phyloP scores from a whole-genome alignment of 1,139 yeast species.

The Geotrichum europaeum region DNA sequence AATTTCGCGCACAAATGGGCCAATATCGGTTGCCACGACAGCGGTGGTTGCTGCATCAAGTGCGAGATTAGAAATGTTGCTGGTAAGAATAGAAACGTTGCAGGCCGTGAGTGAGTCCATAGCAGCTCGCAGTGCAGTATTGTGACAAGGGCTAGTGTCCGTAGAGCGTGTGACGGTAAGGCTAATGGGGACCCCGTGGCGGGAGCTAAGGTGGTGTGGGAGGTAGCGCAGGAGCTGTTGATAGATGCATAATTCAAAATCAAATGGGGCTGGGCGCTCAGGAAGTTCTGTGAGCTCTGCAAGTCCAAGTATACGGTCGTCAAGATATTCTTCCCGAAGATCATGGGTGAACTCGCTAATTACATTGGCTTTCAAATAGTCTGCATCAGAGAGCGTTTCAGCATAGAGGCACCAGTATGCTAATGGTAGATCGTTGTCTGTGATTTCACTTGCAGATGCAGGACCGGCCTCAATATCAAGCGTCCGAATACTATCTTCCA shows the following conservation, averaged over 20 bases:
- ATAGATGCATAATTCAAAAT: conserved; percentile 20
- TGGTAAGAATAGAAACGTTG: not conserved
- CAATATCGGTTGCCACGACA: conserved; percentile 24
- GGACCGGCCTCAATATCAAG: not conserved
- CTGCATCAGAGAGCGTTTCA: conserved; percentile 21
- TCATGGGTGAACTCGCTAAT: conserved; percentile 16
- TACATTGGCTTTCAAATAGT: conserved; percentile 18
- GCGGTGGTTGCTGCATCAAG: conserved; percentile 20
- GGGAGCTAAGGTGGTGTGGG: not conserved
- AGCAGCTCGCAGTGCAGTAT: not conserved
- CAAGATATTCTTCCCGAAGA: conserved; percentile 12
- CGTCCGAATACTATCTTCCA: not conserved
- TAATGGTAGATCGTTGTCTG: not conserved
- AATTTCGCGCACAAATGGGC: conserved; percentile 30
- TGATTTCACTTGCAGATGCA: not conserved
- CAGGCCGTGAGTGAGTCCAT: not conserved
- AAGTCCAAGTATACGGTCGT: conserved; percentile 17
- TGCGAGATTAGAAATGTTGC: not conserved
- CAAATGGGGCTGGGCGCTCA: conserved; percentile 16
- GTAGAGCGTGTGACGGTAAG: not conserved
- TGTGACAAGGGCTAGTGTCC: not conserved
- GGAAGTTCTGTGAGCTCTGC: conserved; percentile 18
- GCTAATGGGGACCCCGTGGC: not conserved
- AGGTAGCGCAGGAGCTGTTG: not conserved
- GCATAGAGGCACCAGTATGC: not conserved